phyloP scores from a whole-genome alignment of 164 flowering plant species.

The Macadamia integrifolia region DNA sequence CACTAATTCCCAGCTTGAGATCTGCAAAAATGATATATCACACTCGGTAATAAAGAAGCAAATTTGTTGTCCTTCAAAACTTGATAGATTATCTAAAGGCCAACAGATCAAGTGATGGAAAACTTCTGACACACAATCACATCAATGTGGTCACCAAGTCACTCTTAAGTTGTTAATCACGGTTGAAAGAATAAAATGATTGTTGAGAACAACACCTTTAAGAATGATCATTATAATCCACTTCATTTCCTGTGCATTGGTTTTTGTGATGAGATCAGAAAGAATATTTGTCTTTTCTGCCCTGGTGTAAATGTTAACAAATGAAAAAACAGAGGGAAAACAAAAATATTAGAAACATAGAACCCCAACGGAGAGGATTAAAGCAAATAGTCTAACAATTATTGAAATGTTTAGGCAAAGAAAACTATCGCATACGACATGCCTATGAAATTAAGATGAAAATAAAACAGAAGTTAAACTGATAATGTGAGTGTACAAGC shows the following conservation, averaged over 20 bases:
- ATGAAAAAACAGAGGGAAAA: background rate
- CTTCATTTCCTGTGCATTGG: conserved; percentile 97
- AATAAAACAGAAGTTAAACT: too few relatives aligned
- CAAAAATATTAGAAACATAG: background rate
- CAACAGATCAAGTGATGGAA: too few relatives aligned
- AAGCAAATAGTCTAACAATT: background rate
- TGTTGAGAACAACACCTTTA: conserved; percentile 47
- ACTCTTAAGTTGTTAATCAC: too few relatives aligned
- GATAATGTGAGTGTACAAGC: too few relatives aligned
- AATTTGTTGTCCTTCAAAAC: too few relatives aligned
- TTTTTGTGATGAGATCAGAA: conserved; percentile 65
- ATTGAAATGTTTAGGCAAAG: background rate
- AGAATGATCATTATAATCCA: conserved; percentile 96
- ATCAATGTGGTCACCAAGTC: background rate
- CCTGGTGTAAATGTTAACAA: conserved; percentile 28
- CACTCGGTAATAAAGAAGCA: too few relatives aligned
- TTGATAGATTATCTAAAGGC: too few relatives aligned
- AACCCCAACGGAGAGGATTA: background rate
- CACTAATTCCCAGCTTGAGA: conserved; percentile 86
- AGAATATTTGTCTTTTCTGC: conserved; percentile 64
- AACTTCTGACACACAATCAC: too few relatives aligned
- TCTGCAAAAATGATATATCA: conserved; percentile 33
- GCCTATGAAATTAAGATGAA: too few relatives aligned
- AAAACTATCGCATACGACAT: background rate
- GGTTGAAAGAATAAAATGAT: background rate